Conservation (phyloP, 225 moss, liverwort and hornwort genomes). For the Antitrichia curtipendula region DNA sequence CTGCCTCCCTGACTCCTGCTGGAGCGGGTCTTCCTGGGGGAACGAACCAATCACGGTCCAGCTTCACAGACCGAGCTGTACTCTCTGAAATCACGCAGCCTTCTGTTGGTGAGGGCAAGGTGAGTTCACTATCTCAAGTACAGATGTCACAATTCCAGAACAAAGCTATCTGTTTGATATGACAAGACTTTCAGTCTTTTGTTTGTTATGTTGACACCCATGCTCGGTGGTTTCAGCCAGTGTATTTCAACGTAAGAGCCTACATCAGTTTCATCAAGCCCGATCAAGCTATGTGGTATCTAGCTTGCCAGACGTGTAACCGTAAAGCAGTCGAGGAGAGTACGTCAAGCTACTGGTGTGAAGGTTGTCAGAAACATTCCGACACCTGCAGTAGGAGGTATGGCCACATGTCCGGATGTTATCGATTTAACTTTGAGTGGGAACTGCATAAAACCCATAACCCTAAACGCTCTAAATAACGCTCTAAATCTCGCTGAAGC, state of each 20-base stretch:
- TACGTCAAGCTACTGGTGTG: conserved; percentile 67
- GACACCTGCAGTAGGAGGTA: conserved; percentile 59
- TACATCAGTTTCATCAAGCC: conserved; percentile 89
- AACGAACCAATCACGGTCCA: conserved; percentile 6
- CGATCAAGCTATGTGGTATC: conserved; percentile 99
- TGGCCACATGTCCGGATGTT: background rate
- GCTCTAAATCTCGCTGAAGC: background rate
- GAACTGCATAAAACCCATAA: too few species aligned
- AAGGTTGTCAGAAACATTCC: conserved; percentile 65
- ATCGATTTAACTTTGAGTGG: background rate
- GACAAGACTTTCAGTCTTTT: too few species aligned
- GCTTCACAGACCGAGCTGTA: conserved; percentile 40
- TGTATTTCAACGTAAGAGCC: conserved; percentile 67
- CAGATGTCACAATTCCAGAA: too few species aligned
- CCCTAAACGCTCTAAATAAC: too few species aligned
- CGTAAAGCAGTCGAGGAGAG: conserved; percentile 53
- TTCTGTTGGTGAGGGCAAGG: conserved; percentile 51
- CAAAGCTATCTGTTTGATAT: too few species aligned
- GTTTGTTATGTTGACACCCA: background rate
- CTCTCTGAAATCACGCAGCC: conserved; percentile 45
- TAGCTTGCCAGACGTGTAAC: conserved; percentile 71
- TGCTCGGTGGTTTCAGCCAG: conserved; percentile 22
- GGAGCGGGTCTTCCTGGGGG: conserved; percentile 67
- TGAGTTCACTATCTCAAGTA: background rate
- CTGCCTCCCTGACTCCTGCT: conserved; percentile 40